Percentiles rank a stretch among this genome's conserved stretches.
phyloP scores from a whole-genome alignment of 345 rosid species.

The Citrus maxima region DNA sequence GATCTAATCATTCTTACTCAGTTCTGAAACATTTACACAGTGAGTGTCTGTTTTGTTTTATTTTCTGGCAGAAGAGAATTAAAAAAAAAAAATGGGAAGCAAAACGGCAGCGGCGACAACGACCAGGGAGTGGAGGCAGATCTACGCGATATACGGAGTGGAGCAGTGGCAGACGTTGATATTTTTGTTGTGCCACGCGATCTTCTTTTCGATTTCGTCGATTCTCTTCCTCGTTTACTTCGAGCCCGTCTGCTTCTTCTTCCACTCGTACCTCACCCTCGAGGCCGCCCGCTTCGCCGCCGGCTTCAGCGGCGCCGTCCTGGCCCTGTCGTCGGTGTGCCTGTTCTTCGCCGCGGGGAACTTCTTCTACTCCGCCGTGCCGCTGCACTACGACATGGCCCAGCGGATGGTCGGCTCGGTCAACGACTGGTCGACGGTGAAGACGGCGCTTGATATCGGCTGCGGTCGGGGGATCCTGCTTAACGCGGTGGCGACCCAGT shows the following conservation, averaged over 20 bases:
- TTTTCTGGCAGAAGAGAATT: not conserved
- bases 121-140: slow-evolving; percentile 79
- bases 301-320: slow-evolving; percentile 70
- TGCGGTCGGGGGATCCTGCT: slow-evolving; percentile 92
- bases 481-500: slow-evolving; percentile 90
- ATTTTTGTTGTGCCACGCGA: slow-evolving; percentile 63
- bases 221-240: slow-evolving; percentile 66
- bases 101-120: slow-evolving; percentile 26
- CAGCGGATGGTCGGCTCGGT: slow-evolving; percentile 84
- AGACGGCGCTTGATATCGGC: slow-evolving; percentile 83
- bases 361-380: slow-evolving; percentile 79
- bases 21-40: not conserved
- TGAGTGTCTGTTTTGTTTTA: not conserved
- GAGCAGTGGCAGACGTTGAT: slow-evolving; percentile 85
- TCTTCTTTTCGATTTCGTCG: slow-evolving; percentile 65
- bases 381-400: slow-evolving; percentile 81
- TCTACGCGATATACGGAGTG: slow-evolving; percentile 88
- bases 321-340: slow-evolving; percentile 71
- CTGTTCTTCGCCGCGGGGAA: slow-evolving; percentile 76
- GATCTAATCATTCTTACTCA: not conserved
- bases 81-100: slow-evolving; percentile 27
- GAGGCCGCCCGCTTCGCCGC: slow-evolving; percentile 70
- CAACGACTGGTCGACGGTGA: slow-evolving; percentile 84
- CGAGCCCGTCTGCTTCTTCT: slow-evolving; percentile 48
- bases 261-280: slow-evolving; percentile 37